Base-by-base conservation (phyloP, 75 land plant species). In the Cunninghamia lanceolata region DNA sequence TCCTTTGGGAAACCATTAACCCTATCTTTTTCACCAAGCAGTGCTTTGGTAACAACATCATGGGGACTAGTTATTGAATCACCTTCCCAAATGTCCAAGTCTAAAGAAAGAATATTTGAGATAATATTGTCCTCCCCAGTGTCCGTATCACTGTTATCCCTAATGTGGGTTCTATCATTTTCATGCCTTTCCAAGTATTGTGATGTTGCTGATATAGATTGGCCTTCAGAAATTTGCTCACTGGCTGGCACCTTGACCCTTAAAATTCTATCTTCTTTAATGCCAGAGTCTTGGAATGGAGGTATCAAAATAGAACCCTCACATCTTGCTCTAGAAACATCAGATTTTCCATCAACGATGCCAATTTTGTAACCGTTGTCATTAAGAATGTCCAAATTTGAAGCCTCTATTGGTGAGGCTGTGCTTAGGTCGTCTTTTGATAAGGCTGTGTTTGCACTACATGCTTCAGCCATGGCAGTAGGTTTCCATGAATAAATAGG, bases 101-200 rank as follows among this genome's bases (percentile, higher is more conserved):
- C 90, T 86, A 91, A 54, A 3, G 95, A 91, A 81, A 95, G 87
- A 39, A 95, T 95, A 86, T 93, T 87, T 84, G 95, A 90, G 38
- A 95, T 95, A 42, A 94, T 93, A 81, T 85, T 90, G 85, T 59
- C 88, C 86, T 94, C 96, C n/a, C 89, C 86, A 21, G 30, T 73
- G 85, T 89, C 89, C 56, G 88, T 63, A 78, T 16, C 32, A 73
- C 70, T 47, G 81, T 81, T 70, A 6, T 47, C 43, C 82, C 82
- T 80, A n/a, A n/a, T 10, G 32, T 11, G 39, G 15, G 30, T 10
- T 80, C n/a, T 42, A 45, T 80, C 34, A 3, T 45, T 45, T 43
- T 80, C 43, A 28, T 25, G n/a, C 8, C 32, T 80, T 45, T 43
- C 82, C 50, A 80, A 3, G 47, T 25, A 10, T 45, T 80, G n/a